These are phyloP conservation scores for Mycena metata DNA, from an alignment of 768 basidiomycete species.

Conservation along the genomic window DNA sequence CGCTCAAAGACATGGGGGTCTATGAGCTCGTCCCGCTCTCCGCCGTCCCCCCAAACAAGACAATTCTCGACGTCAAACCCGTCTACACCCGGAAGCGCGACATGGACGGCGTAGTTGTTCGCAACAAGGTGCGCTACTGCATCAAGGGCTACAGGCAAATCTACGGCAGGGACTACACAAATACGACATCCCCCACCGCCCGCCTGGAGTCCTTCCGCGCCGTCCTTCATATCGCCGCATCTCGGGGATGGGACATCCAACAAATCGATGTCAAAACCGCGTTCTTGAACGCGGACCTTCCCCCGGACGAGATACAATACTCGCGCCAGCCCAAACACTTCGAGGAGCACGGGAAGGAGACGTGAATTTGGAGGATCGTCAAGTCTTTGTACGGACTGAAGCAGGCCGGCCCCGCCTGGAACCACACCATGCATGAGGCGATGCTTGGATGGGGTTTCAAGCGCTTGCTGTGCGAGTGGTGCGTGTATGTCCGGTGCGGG, in stretches of 20 bases:
- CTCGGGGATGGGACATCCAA: background rate
- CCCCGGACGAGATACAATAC: background rate
- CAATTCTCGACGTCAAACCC: too few species aligned
- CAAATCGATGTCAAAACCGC: background rate
- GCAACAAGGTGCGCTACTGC: too few species aligned
- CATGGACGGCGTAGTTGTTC: too few species aligned
- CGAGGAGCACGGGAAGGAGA: background rate
- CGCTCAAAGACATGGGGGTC: slow-evolving; percentile 43
- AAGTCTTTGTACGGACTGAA: background rate
- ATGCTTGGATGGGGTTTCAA: background rate
- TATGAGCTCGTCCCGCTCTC: slow-evolving; percentile 45
- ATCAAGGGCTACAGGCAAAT: background rate
- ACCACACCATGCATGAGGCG: background rate
- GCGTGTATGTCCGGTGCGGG: too few species aligned
- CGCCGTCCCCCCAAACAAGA: slow-evolving; percentile 22
- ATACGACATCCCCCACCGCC: background rate
- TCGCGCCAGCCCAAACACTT: background rate
- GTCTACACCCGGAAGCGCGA: too few species aligned
- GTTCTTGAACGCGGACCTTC: background rate
- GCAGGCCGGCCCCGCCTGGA: too few species aligned
- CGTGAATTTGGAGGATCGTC: background rate
- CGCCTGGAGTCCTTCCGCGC: background rate
- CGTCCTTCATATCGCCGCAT: background rate
- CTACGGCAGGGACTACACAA: background rate
- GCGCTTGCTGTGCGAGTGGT: background rate